Conservation (phyloP, 257 asterid species). For the Rauvolfia tetraphylla region DNA sequence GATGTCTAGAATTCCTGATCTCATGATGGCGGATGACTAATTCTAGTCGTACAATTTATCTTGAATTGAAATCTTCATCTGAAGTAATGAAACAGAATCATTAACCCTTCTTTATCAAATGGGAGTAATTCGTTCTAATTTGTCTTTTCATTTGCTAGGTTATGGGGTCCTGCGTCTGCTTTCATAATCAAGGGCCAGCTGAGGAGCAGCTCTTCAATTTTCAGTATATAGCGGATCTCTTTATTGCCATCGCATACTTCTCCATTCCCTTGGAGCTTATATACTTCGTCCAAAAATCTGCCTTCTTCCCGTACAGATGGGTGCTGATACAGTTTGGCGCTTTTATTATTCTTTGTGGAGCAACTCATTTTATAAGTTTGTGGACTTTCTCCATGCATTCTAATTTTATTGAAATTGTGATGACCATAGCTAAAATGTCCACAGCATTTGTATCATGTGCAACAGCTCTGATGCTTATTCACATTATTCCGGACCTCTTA, state of each 20-base stretch:
- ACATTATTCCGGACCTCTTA: slow-evolving; percentile 68
- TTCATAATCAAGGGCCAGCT: slow-evolving; percentile 61
- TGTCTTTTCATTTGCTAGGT: background rate
- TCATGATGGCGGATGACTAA: background rate
- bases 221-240: slow-evolving; percentile 67
- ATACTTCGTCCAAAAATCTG: slow-evolving; percentile 59
- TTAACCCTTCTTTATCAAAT: slow-evolving; percentile 5
- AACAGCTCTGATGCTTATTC: slow-evolving; percentile 70
- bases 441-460: slow-evolving; percentile 69
- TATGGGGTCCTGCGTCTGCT: slow-evolving; percentile 63
- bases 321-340: slow-evolving; percentile 74
- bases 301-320: slow-evolving; percentile 77
- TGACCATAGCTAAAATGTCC: slow-evolving; percentile 58
- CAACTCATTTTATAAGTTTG: slow-evolving; percentile 62
- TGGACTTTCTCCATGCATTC: slow-evolving; percentile 71
- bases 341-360: slow-evolving; percentile 71
- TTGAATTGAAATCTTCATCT: background rate
- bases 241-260: slow-evolving; percentile 69
- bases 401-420: slow-evolving; percentile 54
- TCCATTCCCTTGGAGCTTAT: slow-evolving; percentile 71
- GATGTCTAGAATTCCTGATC: background rate
- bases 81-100: background rate
- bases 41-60: background rate
- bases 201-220: slow-evolving; percentile 60
- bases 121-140: background rate